Evolutionary conservation across 495 filamentous ascomycete species (phyloP), one percentile per base, ranked within the genome.

Genomic region (Trichoderma gamsii): DNA sequence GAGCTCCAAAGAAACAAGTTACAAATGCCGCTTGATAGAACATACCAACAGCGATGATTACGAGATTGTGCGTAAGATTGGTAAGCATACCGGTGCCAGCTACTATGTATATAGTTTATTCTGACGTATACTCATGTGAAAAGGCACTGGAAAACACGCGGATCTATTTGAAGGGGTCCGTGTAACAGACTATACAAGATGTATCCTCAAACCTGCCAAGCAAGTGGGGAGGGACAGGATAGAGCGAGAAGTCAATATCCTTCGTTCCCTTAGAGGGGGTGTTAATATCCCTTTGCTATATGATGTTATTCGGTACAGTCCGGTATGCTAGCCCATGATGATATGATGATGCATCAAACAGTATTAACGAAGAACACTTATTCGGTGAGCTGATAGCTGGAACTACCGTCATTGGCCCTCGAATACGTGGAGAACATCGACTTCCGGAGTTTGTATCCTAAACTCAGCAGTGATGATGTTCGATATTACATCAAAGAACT

Each of bases 381-480:
- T 7, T 11, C 11, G 49, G 21, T 21, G 9, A 8, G 8, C 9
- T 52, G 21, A 23, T 52, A 52, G 49, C n/a, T 52, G 49, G 49
- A 11, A 52, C 3, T 18, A 21, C 49, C 49, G 7, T 52, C 49
- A 16, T 52, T 52, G 49, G 49, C 21, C 18, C 21, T 52, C 21
- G 49, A 52, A 23, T 52, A 52, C 49, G n/a, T 52, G 16, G 49
- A 52, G 9, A 52, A 52, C n/a, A 52, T 23, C 49, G 49, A 52
- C n/a, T 52, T 52, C 49, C 49, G 49, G 6, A 5, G 18, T 23
- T 52, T 52, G 9, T 25, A 52, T 52, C 49, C 49, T 11, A 23
- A n/a, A 5, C 25, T 52, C 25, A 11, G 49, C 2, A 1, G 21
- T 9, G 49, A 21, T 2, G 49, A 52, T 23, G n/a, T 23, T 11